Percentiles rank a stretch among this genome's conserved stretches.
These are phyloP conservation scores for Thermochaetoides dissita DNA, from an alignment of 2,329 filamentous ascomycete genomes.

Conservation along the genomic window DNA sequence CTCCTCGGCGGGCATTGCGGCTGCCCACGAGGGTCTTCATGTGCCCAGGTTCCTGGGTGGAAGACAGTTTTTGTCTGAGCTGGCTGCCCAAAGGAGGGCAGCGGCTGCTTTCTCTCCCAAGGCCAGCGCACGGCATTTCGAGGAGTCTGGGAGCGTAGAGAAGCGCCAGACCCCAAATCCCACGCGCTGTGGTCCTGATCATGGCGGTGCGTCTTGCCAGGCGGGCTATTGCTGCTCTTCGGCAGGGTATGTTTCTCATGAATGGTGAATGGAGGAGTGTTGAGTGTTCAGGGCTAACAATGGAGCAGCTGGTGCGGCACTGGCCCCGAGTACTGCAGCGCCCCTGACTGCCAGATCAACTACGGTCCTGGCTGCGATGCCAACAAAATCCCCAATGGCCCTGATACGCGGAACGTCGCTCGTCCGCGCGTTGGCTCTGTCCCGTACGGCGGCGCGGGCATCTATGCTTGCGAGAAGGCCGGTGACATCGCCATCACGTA, in stretches of 20 bases:
- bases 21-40: constrained; percentile 16
- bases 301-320: constrained; percentile 37
- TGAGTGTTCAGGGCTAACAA: constrained; percentile 6
- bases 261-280: not conserved
- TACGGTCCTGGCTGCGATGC: constrained; percentile 49
- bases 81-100: constrained; percentile 7
- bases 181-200: too few relatives aligned
- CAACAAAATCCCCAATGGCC: constrained; percentile 38
- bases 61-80: constrained; percentile 16
- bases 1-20: constrained; percentile 14
- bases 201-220: too few relatives aligned
- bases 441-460: constrained; percentile 40
- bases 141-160: too few relatives aligned
- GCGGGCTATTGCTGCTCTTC: constrained; percentile 20
- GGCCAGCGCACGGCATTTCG: too few relatives aligned
- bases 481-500: constrained; percentile 53
- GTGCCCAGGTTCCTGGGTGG: constrained; percentile 18
- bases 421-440: constrained; percentile 40
- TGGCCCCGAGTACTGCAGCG: constrained; percentile 41
- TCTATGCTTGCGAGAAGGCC: constrained; percentile 40
- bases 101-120: not conserved
- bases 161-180: too few relatives aligned
- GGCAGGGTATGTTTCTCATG: constrained; percentile 16
- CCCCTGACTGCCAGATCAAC: constrained; percentile 47
- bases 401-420: constrained; percentile 37